Evolutionary conservation across 1,284 basidiomycete genomes (phyloP).

Genomic region (Trichosporon sp.): DNA sequence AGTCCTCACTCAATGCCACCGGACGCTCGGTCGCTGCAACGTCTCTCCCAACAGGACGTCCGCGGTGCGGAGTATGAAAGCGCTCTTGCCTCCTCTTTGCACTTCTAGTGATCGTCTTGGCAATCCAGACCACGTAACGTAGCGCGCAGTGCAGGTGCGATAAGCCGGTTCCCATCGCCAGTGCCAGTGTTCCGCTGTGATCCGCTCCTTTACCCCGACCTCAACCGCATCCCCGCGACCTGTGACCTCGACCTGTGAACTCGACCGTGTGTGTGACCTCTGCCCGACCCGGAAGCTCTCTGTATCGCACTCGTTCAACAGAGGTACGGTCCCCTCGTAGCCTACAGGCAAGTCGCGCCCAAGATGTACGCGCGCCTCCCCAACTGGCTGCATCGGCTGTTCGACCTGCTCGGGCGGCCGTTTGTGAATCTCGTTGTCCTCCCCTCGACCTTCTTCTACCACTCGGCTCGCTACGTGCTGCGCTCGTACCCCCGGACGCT

Average conservation of each 20-base stretch:
- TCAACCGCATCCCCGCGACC: background rate
- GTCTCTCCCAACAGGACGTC: background rate
- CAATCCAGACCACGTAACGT: slow-evolving; percentile 6
- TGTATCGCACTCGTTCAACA: background rate
- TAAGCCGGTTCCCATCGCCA: slow-evolving; percentile 6
- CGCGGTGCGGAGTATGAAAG: slow-evolving; percentile 6
- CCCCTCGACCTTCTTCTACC: slow-evolving; percentile 20
- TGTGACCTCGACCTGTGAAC: background rate
- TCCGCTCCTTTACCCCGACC: background rate
- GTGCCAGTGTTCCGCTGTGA: slow-evolving; percentile 6
- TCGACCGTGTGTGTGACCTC: background rate
- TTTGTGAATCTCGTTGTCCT: slow-evolving; percentile 13
- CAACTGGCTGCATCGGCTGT: slow-evolving; percentile 19
- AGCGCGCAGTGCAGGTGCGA: slow-evolving; percentile 7
- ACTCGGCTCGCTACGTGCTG: slow-evolving; percentile 19
- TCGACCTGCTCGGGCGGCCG: slow-evolving; percentile 19
- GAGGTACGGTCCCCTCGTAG: background rate
- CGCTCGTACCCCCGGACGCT: background rate
- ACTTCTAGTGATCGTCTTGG: slow-evolving; percentile 1
- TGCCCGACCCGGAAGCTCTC: slow-evolving; percentile 2
- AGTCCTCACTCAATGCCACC: background rate
- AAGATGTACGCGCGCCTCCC: slow-evolving; percentile 17
- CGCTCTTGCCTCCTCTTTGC: slow-evolving; percentile 7
- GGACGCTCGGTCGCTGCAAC: background rate
- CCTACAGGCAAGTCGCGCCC: background rate